Percentiles rank a stretch among this genome's conserved stretches.
phyloP scores from a whole-genome alignment of 768 basidiomycete genomes.

The Hygrocybe coccinea region DNA sequence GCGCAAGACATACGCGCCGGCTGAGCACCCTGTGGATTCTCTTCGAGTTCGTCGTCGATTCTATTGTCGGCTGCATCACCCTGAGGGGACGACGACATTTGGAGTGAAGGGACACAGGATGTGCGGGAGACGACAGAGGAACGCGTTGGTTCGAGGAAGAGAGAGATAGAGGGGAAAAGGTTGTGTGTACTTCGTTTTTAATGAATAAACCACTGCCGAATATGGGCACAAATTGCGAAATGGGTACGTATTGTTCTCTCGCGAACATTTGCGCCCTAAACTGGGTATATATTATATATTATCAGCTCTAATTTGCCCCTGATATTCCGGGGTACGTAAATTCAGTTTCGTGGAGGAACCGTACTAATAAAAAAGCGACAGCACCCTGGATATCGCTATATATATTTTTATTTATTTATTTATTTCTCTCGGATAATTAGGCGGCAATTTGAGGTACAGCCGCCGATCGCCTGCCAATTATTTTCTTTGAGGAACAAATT shows the following conservation, averaged over 20 bases:
- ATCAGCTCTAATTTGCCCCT: neutral
- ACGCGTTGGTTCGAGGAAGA: constrained; percentile 33
- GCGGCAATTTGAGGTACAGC: constrained; percentile 8
- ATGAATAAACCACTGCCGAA: constrained; percentile 68
- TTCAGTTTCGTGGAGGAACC: neutral
- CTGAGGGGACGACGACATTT: constrained; percentile 41
- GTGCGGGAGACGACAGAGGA: constrained; percentile 23
- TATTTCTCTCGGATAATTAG: constrained; percentile 23
- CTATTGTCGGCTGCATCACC: constrained; percentile 52
- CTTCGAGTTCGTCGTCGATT: constrained; percentile 51
- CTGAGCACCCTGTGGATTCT: neutral
- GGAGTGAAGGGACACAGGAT: constrained; percentile 16
- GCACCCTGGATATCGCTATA: too few relatives aligned
- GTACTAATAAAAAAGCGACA: too few relatives aligned
- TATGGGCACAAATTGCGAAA: constrained; percentile 54
- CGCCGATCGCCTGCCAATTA: constrained; percentile 27
- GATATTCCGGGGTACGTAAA: neutral
- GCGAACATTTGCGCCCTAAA: constrained; percentile 58
- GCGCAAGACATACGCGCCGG: constrained; percentile 1
- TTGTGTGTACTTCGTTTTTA: constrained; percentile 57
- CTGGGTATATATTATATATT: constrained; percentile 32
- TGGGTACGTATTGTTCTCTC: constrained; percentile 57
- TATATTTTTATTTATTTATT: constrained; percentile 16
- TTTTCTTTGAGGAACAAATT: neutral
- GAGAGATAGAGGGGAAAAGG: constrained; percentile 40